phyloP scores from a whole-genome alignment of 306 rosid species.

The Vigna mungo region DNA sequence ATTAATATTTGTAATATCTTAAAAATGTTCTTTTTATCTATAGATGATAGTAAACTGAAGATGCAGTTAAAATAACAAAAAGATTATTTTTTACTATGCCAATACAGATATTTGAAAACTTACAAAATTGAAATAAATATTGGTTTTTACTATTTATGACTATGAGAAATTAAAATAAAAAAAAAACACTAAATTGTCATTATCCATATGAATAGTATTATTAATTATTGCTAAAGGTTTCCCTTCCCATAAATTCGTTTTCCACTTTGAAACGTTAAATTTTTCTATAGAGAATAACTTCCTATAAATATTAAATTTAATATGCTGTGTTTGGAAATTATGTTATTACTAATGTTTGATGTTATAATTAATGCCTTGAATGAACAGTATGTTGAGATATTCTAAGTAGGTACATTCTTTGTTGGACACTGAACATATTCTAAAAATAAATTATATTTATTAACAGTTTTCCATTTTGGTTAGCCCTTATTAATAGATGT shows the following conservation, averaged over 20 bases:
- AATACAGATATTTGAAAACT: not conserved
- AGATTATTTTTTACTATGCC: not conserved
- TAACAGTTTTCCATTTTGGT: not conserved
- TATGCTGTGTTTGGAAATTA: not conserved
- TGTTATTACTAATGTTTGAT: not conserved
- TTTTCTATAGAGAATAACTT: not conserved
- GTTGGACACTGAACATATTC: not conserved
- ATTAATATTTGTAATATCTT: no score
- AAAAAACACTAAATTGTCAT: no score
- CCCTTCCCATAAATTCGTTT: no score
- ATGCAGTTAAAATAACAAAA: no score
- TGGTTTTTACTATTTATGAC: not conserved
- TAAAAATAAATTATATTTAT: not conserved
- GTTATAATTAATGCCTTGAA: not conserved
- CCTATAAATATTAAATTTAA: not conserved
- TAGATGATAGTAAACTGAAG: no score
- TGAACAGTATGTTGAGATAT: not conserved
- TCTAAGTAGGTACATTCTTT: not conserved
- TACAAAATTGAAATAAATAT: not conserved
- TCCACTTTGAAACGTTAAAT: not conserved
- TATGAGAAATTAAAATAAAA: no score
- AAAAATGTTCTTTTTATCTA: no score
- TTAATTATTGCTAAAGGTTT: no score
- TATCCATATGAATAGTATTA: no score
- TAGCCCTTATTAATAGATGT: not conserved